Percentiles rank a stretch among this genome's conserved stretches.
Conservation (phyloP, 768 basidiomycete genomes). For the Suillus variegatus region DNA sequence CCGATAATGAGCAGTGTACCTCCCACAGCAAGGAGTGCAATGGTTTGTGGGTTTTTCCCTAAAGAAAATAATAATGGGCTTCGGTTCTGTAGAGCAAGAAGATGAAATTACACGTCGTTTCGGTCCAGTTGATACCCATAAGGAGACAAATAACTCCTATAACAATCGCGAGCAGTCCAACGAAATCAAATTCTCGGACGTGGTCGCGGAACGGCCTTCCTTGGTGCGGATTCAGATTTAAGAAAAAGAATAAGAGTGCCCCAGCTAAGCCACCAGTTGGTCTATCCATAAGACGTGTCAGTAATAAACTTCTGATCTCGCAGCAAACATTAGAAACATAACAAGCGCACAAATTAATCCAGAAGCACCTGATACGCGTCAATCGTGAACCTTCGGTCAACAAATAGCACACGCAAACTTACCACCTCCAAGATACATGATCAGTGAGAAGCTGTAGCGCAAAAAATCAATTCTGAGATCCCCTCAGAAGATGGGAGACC, state of each 20-base stretch:
- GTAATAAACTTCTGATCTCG: background rate
- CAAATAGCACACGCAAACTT: slow-evolving; percentile 12
- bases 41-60: slow-evolving; percentile 34
- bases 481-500: slow-evolving; percentile 3
- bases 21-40: slow-evolving; percentile 39
- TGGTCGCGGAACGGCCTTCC: slow-evolving; percentile 33
- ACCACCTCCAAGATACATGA: slow-evolving; percentile 43
- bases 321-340: background rate
- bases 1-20: slow-evolving; percentile 29
- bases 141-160: slow-evolving; percentile 38
- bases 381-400: background rate
- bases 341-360: slow-evolving; percentile 33
- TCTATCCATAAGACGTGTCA: slow-evolving; percentile 16
- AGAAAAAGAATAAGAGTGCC: slow-evolving; percentile 32
- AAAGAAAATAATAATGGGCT: slow-evolving; percentile 3
- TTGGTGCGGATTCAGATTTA: slow-evolving; percentile 37
- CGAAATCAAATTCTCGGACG: slow-evolving; percentile 38
- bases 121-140: slow-evolving; percentile 39
- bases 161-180: slow-evolving; percentile 38
- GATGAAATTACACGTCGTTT: slow-evolving; percentile 30
- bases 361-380: slow-evolving; percentile 34
- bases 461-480: background rate
- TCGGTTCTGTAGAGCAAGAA: background rate
- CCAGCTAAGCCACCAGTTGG: slow-evolving; percentile 38
- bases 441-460: slow-evolving; percentile 32